These are phyloP conservation scores for Suhomyces taliae DNA, from an alignment of 1,139 yeast species.

Conservation along the genomic window DNA sequence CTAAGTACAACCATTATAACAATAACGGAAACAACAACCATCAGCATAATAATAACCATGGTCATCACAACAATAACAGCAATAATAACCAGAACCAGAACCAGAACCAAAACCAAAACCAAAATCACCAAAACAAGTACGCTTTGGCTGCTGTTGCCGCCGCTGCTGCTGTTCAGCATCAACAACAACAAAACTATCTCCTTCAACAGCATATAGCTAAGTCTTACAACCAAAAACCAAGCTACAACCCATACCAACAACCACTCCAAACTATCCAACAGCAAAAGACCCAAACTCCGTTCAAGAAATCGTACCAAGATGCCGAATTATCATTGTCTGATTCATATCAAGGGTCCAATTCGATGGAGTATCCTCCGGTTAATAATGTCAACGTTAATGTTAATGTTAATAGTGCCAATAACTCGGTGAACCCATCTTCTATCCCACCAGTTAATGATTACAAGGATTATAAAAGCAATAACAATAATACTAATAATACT, in stretches of 20 bases:
- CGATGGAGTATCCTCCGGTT: conserved; percentile 8
- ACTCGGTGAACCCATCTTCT: conserved; percentile 1
- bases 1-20: conserved; percentile 7
- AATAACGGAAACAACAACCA: conserved; percentile 10
- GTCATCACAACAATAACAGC: conserved; percentile 18
- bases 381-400: background rate
- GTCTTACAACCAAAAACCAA: conserved; percentile 14
- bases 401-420: background rate
- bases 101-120: background rate
- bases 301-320: conserved; percentile 9
- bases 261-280: conserved; percentile 13
- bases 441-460: background rate
- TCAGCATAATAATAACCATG: conserved; percentile 6
- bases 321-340: conserved; percentile 6
- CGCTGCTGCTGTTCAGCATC: conserved; percentile 27
- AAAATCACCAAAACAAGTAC: conserved; percentile 23
- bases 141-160: conserved; percentile 33
- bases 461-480: background rate
- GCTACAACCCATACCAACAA: conserved; percentile 14
- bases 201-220: conserved; percentile 15
- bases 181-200: conserved; percentile 15
- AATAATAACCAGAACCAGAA: conserved; percentile 10
- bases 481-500: no score
- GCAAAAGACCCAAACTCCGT: conserved; percentile 8
- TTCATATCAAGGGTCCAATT: conserved; percentile 6